These are phyloP conservation scores for Kodamaea plutei DNA, from an alignment of 1,139 yeast genomes.

Conservation along the genomic window DNA sequence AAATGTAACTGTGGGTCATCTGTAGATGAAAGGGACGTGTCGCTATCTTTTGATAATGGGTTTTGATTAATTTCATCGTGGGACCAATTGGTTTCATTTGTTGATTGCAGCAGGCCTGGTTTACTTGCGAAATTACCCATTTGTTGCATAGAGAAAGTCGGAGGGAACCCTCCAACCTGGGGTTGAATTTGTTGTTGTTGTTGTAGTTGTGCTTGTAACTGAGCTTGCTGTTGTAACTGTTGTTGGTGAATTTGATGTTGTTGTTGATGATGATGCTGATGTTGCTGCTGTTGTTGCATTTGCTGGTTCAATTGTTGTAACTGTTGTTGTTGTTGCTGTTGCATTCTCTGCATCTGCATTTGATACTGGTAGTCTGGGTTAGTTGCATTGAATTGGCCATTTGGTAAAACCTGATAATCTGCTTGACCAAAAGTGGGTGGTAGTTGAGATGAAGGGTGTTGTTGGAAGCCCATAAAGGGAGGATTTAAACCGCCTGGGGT, in stretches of 20 bases:
- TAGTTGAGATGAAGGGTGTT: constrained; percentile 12
- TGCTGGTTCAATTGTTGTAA: constrained; percentile 9
- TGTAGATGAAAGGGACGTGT: constrained; percentile 39
- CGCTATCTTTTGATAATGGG: constrained; percentile 31
- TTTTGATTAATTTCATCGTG: constrained; percentile 30
- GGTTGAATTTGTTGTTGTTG: constrained; percentile 16
- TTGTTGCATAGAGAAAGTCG: constrained; percentile 11
- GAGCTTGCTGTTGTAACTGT: constrained; percentile 9
- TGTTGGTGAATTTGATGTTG: constrained; percentile 15
- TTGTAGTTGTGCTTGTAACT: constrained; percentile 8
- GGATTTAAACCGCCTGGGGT: constrained; percentile 10
- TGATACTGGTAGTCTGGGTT: constrained; percentile 28
- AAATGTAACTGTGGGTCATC: constrained; percentile 20
- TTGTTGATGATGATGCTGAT: constrained; percentile 13
- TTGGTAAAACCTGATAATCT: constrained; percentile 23
- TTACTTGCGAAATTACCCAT: constrained; percentile 19
- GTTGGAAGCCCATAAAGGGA: constrained; percentile 10
- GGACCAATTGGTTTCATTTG: constrained; percentile 46
- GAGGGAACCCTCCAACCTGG: neutral
- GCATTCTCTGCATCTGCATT: constrained; percentile 22
- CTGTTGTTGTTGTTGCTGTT: constrained; percentile 18
- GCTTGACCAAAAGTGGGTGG: constrained; percentile 26
- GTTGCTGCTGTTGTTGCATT: constrained; percentile 9
- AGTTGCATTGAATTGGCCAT: constrained; percentile 18
- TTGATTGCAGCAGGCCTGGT: constrained; percentile 38